phyloP scores from a whole-genome alignment of 805 yeast genomes.

The Ogataea neopini region DNA sequence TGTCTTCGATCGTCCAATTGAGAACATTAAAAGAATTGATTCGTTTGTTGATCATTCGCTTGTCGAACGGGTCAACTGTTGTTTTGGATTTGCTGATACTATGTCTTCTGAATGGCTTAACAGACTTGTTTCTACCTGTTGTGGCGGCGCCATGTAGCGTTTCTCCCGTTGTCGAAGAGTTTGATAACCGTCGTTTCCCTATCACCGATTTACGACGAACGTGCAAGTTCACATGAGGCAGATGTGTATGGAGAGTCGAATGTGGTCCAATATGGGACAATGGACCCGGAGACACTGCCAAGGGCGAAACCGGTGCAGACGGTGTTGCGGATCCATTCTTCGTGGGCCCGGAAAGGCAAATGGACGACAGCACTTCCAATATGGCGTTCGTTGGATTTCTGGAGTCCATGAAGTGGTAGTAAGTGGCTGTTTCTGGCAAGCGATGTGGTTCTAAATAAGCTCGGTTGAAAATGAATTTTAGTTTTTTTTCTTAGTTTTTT shows the following conservation, averaged over 20 bases:
- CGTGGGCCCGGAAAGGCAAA: slow-evolving; percentile 16
- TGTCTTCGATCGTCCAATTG: slow-evolving; percentile 45
- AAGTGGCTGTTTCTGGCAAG: too few species aligned
- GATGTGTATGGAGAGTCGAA: slow-evolving; percentile 17
- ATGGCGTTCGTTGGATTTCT: slow-evolving; percentile 14
- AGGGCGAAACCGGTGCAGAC: neutral
- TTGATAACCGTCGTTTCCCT: slow-evolving; percentile 25
- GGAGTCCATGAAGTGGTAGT: slow-evolving; percentile 1
- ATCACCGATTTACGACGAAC: slow-evolving; percentile 19
- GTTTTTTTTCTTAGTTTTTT: neutral
- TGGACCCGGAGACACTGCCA: slow-evolving; percentile 3
- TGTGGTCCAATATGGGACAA: slow-evolving; percentile 11
- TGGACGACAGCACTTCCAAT: slow-evolving; percentile 23
- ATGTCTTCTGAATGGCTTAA: slow-evolving; percentile 2
- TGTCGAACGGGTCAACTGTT: slow-evolving; percentile 27
- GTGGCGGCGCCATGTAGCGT: slow-evolving; percentile 4
- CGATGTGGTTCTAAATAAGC: too few species aligned
- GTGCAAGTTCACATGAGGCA: slow-evolving; percentile 18
- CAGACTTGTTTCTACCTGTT: neutral
- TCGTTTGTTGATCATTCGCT: slow-evolving; percentile 38
- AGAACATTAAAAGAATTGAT: slow-evolving; percentile 44
- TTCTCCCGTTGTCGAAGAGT: slow-evolving; percentile 14
- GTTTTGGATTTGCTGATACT: neutral
- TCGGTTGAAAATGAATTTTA: neutral
- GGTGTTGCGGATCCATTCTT: neutral